Conservation (phyloP, 176 grass and related monocot species). For the Pontederia paniculata region DNA sequence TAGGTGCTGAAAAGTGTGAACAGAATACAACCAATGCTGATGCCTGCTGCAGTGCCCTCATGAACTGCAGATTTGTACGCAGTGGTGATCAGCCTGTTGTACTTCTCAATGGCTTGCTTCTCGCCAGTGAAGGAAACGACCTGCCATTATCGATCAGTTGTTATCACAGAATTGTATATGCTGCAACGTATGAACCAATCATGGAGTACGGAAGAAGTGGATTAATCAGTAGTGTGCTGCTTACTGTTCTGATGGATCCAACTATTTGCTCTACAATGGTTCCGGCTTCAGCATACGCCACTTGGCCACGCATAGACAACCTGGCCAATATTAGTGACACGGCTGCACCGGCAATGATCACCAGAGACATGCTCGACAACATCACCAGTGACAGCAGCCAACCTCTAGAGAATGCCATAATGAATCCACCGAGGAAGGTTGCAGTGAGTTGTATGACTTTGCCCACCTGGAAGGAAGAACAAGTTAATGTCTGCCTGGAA, state of each 20-base stretch:
- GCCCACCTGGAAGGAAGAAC: conserved; percentile 3
- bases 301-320: neutral
- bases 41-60: conserved; percentile 37
- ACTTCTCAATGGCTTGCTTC: conserved; percentile 46
- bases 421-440: conserved; percentile 9
- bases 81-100: conserved; percentile 38
- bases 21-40: conserved; percentile 35
- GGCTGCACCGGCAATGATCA: neutral
- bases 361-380: neutral
- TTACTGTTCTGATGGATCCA: conserved; percentile 17
- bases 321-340: conserved; percentile 3
- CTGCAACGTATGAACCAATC: neutral
- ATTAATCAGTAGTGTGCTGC: neutral
- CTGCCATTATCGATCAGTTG: conserved; percentile 11
- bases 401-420: conserved; percentile 5
- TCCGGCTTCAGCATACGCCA: conserved; percentile 5
- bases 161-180: neutral
- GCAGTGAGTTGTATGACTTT: conserved; percentile 3
- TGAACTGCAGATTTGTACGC: conserved; percentile 40
- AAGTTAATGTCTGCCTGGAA: too few species aligned
- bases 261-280: conserved; percentile 10
- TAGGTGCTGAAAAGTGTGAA: conserved; percentile 58
- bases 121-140: conserved; percentile 77
- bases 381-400: conserved; percentile 10
- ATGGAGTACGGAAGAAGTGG: neutral